Base-by-base conservation (phyloP, 2,329 filamentous ascomycete genomes). In the Fonsecaea erecta region DNA sequence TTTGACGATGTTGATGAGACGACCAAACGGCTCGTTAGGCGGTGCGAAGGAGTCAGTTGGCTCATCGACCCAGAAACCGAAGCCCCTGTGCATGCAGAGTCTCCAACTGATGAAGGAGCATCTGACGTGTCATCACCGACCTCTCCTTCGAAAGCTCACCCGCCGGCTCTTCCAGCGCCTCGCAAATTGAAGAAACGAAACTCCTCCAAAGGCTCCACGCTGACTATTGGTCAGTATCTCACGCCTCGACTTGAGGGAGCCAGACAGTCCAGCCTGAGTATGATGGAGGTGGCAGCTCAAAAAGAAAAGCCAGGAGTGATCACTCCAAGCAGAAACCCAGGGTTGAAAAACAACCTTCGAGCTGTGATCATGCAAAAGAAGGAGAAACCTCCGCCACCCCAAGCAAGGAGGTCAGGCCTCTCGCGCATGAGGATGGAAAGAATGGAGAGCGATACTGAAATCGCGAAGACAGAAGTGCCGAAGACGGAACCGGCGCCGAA, bases 261-360 rank as follows among this genome's bases (percentile, higher is more conserved):
- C 58, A 85, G 84, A n/a, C 86, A 85, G 54, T 96, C 92, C 74
- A 88, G 84, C 72, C 81, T 92, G 69, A 93, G 90, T 73, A 89
- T 95, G 53, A 82, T 87, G 35, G 90, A 95, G 71, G 87, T 96
- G 48, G 92, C 92, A 6, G 86, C 87, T 11, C 90, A 93, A 52
- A 91, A 85, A 75, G 92, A 94, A 77, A 93, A 91, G 75, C 92
- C 92, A 0, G 92, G 90, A 0, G 87, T 94, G 24, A 88, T 93
- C 72, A 93, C 92, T 18, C 92, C 91, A 5, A 92, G 91, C 74
- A 84, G 89, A 53, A 78, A 76, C 69, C 71, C 67, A 54, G 72
- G 60, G 60, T 59, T 63, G 46, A 72, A 71, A 56, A 66, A 74
- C 28, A 68, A 66, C 61, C 58, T 70, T 52, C 66, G 67, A 21